phyloP scores from a whole-genome alignment of 2,329 filamentous ascomycete genomes.

The Bertia moriformis region DNA sequence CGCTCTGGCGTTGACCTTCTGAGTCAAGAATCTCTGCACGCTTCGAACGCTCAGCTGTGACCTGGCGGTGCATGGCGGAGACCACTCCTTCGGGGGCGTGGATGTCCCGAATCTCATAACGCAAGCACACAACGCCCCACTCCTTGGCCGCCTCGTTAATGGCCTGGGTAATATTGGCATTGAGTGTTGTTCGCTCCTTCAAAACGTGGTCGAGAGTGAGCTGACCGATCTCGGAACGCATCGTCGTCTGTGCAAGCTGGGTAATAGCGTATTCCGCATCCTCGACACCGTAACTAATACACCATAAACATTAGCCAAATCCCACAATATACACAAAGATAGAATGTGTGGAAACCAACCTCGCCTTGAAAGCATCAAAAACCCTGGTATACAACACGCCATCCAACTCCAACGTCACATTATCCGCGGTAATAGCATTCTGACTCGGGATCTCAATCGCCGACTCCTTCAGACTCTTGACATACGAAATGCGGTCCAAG shows the following conservation, averaged over 20 bases:
- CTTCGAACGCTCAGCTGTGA: constrained; percentile 93
- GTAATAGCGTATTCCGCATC: constrained; percentile 98
- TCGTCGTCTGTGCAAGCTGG: constrained; percentile 93
- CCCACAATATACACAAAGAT: not conserved
- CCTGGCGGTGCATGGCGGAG: constrained; percentile 94
- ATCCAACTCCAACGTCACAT: constrained; percentile 90
- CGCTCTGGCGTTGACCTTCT: constrained; percentile 89
- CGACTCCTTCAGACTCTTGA: constrained; percentile 90
- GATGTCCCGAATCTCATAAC: constrained; percentile 97
- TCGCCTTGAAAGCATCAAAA: constrained; percentile 95
- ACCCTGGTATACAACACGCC: constrained; percentile 91
- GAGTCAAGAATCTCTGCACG: constrained; percentile 94
- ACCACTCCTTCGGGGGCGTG: constrained; percentile 89
- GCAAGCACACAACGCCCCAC: constrained; percentile 89
- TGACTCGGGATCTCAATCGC: constrained; percentile 96
- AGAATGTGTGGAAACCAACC: constrained; percentile 34
- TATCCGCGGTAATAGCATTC: constrained; percentile 95
- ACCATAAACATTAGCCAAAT: not conserved
- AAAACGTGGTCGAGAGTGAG: constrained; percentile 91
- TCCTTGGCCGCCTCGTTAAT: constrained; percentile 96
- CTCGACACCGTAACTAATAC: constrained; percentile 77
- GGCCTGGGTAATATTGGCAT: constrained; percentile 94
- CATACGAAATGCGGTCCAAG: constrained; percentile 90
- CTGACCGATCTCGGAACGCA: constrained; percentile 97
- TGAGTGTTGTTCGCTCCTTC: constrained; percentile 89